A percentile compares a stretch with the other conserved stretches of the same genome.
phyloP scores from a whole-genome alignment of 768 basidiomycete genomes.

The Boletus rubropictus region DNA sequence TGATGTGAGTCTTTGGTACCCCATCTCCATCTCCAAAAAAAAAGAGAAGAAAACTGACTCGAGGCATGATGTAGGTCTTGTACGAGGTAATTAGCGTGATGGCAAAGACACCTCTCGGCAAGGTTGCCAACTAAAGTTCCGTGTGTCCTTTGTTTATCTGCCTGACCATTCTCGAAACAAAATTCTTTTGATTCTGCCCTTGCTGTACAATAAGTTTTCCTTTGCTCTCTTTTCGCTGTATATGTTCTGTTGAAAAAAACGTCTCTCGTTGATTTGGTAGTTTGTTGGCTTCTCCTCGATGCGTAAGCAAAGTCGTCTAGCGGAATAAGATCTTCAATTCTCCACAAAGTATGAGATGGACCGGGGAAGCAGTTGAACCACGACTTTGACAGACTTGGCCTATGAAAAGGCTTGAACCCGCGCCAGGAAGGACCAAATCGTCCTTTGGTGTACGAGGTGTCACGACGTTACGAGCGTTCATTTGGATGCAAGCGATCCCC shows the following conservation, averaged over 20 bases:
- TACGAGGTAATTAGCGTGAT: constrained; percentile 74
- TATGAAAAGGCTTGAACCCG: too few relatives aligned
- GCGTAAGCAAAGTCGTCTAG: neutral
- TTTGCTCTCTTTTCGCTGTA: neutral
- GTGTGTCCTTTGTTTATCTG: too few relatives aligned
- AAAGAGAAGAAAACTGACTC: constrained; percentile 2
- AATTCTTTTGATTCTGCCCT: neutral
- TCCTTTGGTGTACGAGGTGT: too few relatives aligned
- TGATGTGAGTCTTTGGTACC: constrained; percentile 36
- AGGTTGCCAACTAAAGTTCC: constrained; percentile 31
- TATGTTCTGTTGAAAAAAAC: neutral
- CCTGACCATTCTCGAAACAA: neutral
- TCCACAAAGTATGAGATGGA: neutral
- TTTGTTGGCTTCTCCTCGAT: neutral
- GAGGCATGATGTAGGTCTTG: constrained; percentile 44
- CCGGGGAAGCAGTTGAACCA: too few relatives aligned
- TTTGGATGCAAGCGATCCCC: too few relatives aligned
- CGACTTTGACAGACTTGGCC: too few relatives aligned
- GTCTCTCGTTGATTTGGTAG: neutral
- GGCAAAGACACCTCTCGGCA: constrained; percentile 74
- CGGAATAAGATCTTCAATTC: neutral
- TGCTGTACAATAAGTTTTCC: neutral
- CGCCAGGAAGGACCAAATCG: too few relatives aligned
- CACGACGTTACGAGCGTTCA: too few relatives aligned
- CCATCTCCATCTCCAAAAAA: too few relatives aligned